phyloP scores from a whole-genome alignment of 192 early-diverging fungal genomes.

The Coemansia sp. region DNA sequence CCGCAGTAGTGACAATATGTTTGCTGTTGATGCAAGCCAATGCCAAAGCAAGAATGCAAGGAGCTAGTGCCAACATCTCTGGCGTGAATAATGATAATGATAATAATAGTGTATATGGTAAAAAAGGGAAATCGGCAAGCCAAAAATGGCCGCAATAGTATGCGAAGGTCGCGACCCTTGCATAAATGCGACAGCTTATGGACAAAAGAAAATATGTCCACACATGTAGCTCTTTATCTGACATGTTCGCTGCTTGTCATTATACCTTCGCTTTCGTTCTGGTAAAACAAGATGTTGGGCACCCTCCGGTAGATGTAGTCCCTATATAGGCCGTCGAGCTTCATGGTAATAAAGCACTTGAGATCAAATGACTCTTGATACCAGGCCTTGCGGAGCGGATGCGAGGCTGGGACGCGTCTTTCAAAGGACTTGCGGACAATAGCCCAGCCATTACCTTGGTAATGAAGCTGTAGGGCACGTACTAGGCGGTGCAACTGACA shows the following conservation, averaged over 20 bases:
- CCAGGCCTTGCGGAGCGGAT: conserved; percentile 53
- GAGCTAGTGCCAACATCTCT: not conserved
- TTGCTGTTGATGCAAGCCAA: not conserved
- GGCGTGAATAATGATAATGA: not conserved
- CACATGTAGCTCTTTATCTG: not conserved
- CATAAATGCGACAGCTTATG: not conserved
- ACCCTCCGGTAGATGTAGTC: conserved; percentile 55
- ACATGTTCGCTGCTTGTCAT: not conserved
- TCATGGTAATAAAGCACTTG: conserved; percentile 69
- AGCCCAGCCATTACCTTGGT: conserved; percentile 60
- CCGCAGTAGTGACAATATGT: not conserved
- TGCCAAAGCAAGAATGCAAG: not conserved
- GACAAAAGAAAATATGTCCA: not conserved
- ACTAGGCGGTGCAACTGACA: conserved; percentile 62
- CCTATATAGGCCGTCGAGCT: conserved; percentile 64
- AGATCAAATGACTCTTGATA: conserved; percentile 49
- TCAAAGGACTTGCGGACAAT: conserved; percentile 56
- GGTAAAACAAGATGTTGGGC: conserved; percentile 51
- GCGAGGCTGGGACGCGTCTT: conserved; percentile 45
- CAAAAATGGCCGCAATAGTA: not conserved
- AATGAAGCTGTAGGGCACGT: conserved; percentile 60
- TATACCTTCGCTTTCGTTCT: conserved; percentile 23
- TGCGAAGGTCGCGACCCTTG: not conserved
- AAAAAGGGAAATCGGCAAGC: not conserved
- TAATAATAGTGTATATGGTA: not conserved